Evolutionary conservation across 192 early-diverging fungal genomes (phyloP), one percentile per base, ranked within the genome.

Genomic region (Geranomyces variabilis): DNA sequence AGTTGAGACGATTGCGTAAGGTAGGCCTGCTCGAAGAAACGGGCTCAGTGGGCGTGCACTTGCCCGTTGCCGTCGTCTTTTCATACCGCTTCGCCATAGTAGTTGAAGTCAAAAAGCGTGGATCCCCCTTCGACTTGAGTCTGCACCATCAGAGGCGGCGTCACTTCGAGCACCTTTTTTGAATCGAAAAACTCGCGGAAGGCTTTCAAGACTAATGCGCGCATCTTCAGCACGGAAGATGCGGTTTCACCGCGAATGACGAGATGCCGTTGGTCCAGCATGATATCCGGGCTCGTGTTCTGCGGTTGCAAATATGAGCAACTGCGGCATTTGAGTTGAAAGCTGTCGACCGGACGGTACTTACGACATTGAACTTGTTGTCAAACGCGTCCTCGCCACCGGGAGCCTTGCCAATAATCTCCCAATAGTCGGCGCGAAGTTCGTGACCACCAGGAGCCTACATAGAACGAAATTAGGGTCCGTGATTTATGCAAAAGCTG

Each of bases 1-100:
- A 99, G 89, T 84, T 99, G 97, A 47, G 96, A 97, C 29, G 94
- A 94, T 85, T 99, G 97, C 4, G 97, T 98, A 78, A 99, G 86
- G 79, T 96, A 99, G 9, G 96, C 96, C 79, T 87, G 47, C n/a
- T 17, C 49, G 48, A 31, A 1, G 62, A 17, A 33, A 30, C 6
- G 10, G 12, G 14, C 26, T 7, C 14, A 17, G 41, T 63, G 26
- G 28, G 43, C 8, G 34, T 22, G 29, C 31, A 6, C 6, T 44
- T 58, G 3, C 15, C 7, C 33, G 31, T n/a, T n/a, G 47, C 19
- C 47, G 6, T 29, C 21, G 26, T n/a, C 30, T 14, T 6, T 5
- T 36, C 65, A 56, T 74, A 88, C 89, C 77, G 90, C 79, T 76
- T 97, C 93, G 41, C 93, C 96, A 71, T 99, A 99, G 83, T 99